These are phyloP conservation scores for Diaporthe amygdali DNA, from an alignment of 2,329 filamentous ascomycete genomes.

Conservation along the genomic window DNA sequence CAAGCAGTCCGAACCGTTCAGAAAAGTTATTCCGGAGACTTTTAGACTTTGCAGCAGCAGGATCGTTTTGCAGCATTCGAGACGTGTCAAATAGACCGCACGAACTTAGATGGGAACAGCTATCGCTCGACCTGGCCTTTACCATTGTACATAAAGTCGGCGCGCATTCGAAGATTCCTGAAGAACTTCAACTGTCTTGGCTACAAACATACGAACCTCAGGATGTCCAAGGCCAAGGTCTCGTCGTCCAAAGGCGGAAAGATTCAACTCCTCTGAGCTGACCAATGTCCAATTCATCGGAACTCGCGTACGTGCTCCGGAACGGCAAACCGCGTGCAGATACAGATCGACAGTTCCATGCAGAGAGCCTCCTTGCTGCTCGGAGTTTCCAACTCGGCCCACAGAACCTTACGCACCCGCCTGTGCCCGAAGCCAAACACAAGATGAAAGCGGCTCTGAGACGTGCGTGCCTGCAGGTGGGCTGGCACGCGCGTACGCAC, in stretches of 20 bases:
- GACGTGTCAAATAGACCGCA: background rate
- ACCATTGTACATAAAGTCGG: no score
- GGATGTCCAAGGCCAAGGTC: no score
- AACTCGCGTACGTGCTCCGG: no score
- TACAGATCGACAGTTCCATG: background rate
- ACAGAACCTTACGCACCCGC: background rate
- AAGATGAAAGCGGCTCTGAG: constrained; percentile 1
- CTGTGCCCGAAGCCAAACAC: background rate
- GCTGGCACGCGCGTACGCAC: background rate
- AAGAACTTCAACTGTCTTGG: no score
- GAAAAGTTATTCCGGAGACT: background rate
- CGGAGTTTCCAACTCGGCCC: background rate
- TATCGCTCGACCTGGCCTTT: no score
- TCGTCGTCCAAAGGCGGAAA: no score
- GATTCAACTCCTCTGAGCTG: background rate
- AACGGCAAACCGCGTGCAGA: background rate
- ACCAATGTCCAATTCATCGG: background rate
- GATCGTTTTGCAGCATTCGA: background rate
- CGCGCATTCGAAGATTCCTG: no score
- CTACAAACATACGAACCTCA: no score
- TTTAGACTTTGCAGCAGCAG: background rate
- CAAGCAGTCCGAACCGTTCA: no score
- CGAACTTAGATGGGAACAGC: background rate
- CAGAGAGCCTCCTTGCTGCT: background rate
- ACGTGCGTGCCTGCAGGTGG: background rate